Conservation (phyloP, 1,284 basidiomycete species). For the Malassezia dermatis region DNA sequence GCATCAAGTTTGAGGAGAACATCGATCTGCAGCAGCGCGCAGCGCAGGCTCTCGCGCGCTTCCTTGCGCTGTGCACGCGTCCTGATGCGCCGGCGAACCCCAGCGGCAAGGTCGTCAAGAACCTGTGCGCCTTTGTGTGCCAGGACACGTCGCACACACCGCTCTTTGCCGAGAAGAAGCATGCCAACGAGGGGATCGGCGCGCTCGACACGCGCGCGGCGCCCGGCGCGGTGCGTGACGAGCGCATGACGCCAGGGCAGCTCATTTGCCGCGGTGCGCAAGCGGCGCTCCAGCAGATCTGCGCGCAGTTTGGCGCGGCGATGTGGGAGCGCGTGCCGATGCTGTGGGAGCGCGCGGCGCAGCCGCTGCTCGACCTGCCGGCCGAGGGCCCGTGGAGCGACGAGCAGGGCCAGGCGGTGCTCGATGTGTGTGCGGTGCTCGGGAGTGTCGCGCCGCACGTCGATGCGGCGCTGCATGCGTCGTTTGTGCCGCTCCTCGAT, state of each 20-base stretch:
- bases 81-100: slow-evolving; percentile 55
- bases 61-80: slow-evolving; percentile 70
- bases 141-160: slow-evolving; percentile 73
- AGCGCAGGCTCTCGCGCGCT: slow-evolving; percentile 71
- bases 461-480: slow-evolving; percentile 60
- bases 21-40: slow-evolving; percentile 78
- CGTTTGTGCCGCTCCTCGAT: slow-evolving; percentile 64
- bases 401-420: slow-evolving; percentile 68
- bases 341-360: slow-evolving; percentile 86
- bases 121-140: slow-evolving; percentile 91
- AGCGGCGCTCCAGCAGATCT: slow-evolving; percentile 69
- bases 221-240: slow-evolving; percentile 1
- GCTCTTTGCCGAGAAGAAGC: slow-evolving; percentile 64
- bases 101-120: slow-evolving; percentile 92
- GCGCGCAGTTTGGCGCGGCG: slow-evolving; percentile 62
- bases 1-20: slow-evolving; percentile 78
- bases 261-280: slow-evolving; percentile 68
- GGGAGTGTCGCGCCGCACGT: slow-evolving; percentile 70
- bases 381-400: slow-evolving; percentile 34
- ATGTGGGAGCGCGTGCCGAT: slow-evolving; percentile 71
- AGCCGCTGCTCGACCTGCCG: slow-evolving; percentile 58
- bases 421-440: slow-evolving; percentile 83
- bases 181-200: slow-evolving; percentile 62
- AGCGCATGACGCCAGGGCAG: slow-evolving; percentile 35
- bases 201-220: slow-evolving; percentile 54